phyloP scores from a whole-genome alignment of 208 protist genomes.

The Leishmania mexicana region DNA sequence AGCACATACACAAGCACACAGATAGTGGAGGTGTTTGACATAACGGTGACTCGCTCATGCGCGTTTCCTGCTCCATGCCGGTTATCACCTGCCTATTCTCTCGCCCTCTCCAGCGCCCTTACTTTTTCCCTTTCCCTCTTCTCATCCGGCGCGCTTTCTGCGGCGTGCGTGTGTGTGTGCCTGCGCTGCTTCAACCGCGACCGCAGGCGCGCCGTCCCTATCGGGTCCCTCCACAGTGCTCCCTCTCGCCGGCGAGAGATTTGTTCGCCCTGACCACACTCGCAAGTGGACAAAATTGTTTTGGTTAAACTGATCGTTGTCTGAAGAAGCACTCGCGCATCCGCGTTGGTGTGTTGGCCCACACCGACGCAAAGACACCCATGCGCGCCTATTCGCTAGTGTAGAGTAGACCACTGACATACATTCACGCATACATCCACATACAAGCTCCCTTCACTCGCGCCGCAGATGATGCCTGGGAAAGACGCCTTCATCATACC shows the following conservation, averaged over 20 bases:
- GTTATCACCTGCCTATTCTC: not conserved
- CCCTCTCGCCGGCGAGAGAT: not conserved
- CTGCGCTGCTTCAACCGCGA: not conserved
- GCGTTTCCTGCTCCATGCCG: not conserved
- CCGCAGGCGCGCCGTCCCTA: not conserved
- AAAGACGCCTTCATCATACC: constrained; percentile 21
- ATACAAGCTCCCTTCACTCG: not conserved
- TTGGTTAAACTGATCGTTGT: not conserved
- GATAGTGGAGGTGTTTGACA: not conserved
- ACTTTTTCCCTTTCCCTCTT: not conserved
- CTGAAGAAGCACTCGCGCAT: not conserved
- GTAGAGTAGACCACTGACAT: not conserved
- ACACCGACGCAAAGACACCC: not conserved
- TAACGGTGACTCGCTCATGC: not conserved
- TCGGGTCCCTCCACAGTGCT: not conserved
- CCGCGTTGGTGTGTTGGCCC: not conserved
- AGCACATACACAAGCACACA: not conserved
- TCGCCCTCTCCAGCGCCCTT: not conserved
- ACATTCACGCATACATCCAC: not conserved
- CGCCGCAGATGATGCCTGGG: not conserved
- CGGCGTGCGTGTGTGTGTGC: not conserved
- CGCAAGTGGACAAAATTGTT: not conserved
- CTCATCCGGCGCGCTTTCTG: not conserved
- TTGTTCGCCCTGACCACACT: not conserved
- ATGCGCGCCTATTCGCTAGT: not conserved